Evolutionary conservation across 352 stramenopile species (phyloP).

Genomic region (Phytophthora sojae): DNA sequence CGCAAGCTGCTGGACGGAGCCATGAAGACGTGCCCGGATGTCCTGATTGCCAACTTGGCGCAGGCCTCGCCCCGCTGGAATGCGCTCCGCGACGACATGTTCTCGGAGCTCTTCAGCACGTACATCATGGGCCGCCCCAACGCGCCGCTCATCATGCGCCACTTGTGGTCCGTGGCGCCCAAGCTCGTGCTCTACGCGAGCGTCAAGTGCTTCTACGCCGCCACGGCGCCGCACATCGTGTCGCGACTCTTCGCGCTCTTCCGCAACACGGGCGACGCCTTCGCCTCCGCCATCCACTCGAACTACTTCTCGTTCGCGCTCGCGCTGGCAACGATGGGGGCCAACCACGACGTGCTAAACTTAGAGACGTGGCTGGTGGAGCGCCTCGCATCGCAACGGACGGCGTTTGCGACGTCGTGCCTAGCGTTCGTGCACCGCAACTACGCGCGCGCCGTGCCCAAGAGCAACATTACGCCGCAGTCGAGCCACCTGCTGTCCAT

Average conservation of each 20-base stretch:
- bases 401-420: constrained; percentile 85
- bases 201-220: constrained; percentile 89
- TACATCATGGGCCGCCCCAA: constrained; percentile 90
- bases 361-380: constrained; percentile 88
- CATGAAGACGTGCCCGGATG: constrained; percentile 87
- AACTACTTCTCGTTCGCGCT: constrained; percentile 92
- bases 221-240: constrained; percentile 81
- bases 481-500: constrained; percentile 85
- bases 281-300: constrained; percentile 83
- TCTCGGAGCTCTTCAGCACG: constrained; percentile 87
- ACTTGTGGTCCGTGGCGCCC: constrained; percentile 85
- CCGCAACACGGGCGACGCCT: constrained; percentile 85
- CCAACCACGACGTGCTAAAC: constrained; percentile 88
- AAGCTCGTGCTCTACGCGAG: constrained; percentile 90
- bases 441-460: constrained; percentile 83
- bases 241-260: constrained; percentile 86
- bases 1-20: constrained; percentile 79
- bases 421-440: constrained; percentile 89
- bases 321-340: constrained; percentile 81
- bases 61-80: constrained; percentile 84
- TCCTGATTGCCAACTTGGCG: constrained; percentile 88
- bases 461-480: constrained; percentile 81
- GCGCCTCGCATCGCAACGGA: constrained; percentile 77
- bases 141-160: constrained; percentile 88
- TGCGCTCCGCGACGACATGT: constrained; percentile 83